phyloP scores from a whole-genome alignment of 306 rosid species.

The Cicer chorassanicum region DNA sequence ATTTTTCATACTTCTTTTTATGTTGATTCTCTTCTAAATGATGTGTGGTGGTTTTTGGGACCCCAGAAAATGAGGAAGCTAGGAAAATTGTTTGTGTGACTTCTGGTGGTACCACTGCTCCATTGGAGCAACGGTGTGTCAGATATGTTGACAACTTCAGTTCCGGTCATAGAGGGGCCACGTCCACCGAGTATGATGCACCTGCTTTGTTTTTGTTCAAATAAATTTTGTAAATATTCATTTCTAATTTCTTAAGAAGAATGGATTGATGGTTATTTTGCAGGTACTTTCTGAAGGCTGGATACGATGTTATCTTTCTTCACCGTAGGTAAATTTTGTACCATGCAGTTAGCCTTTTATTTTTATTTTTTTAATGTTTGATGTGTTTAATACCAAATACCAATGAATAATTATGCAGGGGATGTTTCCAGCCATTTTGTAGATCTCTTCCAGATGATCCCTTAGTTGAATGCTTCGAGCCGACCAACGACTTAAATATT shows the following conservation, averaged over 20 bases:
- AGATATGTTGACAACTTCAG: slow-evolving; percentile 94
- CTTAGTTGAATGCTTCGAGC: slow-evolving; percentile 79
- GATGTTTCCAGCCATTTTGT: slow-evolving; percentile 90
- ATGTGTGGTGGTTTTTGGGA: slow-evolving; percentile 36
- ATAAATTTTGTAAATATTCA: background rate
- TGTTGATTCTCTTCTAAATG: slow-evolving; percentile 23
- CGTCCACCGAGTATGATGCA: slow-evolving; percentile 84
- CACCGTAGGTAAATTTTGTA: slow-evolving; percentile 61
- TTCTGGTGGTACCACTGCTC: slow-evolving; percentile 97
- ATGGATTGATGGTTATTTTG: slow-evolving; percentile 39
- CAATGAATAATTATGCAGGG: slow-evolving; percentile 55
- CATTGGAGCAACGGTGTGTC: slow-evolving; percentile 88
- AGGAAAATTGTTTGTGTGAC: slow-evolving; percentile 86
- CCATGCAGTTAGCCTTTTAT: background rate
- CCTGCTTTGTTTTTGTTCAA: slow-evolving; percentile 15
- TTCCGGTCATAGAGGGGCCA: slow-evolving; percentile 96
- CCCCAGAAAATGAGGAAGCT: slow-evolving; percentile 52
- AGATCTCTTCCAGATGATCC: slow-evolving; percentile 90
- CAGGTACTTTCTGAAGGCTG: slow-evolving; percentile 88
- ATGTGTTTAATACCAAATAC: slow-evolving; percentile 18
- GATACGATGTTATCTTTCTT: slow-evolving; percentile 89
- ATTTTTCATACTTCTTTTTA: background rate
- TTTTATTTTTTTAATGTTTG: background rate
- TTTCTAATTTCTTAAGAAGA: slow-evolving; percentile 13
- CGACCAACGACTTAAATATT: slow-evolving; percentile 54